phyloP scores from a whole-genome alignment of 108 stramenopile species.

The Pseudonitzschia pungens region DNA sequence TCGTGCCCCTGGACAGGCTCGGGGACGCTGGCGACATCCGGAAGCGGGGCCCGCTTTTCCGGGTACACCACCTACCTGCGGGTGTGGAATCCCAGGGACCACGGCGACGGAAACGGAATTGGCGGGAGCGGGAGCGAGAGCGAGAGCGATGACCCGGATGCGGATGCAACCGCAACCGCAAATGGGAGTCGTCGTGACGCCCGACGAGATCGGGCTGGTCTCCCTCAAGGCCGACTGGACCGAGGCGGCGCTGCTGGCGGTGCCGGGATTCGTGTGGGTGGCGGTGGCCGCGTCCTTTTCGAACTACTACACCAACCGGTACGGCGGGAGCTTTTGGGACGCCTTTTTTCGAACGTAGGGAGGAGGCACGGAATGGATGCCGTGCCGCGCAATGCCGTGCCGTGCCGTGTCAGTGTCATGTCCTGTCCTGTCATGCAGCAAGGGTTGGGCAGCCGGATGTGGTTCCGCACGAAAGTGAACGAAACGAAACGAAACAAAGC shows the following conservation, averaged over 20 bases:
- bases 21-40: neutral
- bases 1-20: neutral
- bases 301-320: constrained; percentile 47
- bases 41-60: neutral
- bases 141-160: constrained; percentile 12
- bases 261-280: constrained; percentile 66
- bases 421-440: no score
- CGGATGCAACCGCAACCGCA: neutral
- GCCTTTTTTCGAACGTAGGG: constrained; percentile 54
- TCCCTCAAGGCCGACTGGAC: constrained; percentile 44
- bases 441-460: no score
- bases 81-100: constrained; percentile 6
- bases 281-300: constrained; percentile 45
- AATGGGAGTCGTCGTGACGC: constrained; percentile 49
- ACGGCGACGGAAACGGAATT: constrained; percentile 26
- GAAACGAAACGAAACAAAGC: no score
- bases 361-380: neutral
- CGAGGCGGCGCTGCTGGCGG: constrained; percentile 40
- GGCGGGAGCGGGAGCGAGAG: constrained; percentile 29
- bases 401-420: no score
- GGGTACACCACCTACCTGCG: constrained; percentile 21
- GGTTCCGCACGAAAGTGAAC: no score
- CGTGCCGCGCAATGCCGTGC: no score
- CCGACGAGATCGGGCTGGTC: constrained; percentile 56
- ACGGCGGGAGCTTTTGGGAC: constrained; percentile 57